Conservation (phyloP, 176 grass and related monocot genomes). For the Avena sativa region DNA sequence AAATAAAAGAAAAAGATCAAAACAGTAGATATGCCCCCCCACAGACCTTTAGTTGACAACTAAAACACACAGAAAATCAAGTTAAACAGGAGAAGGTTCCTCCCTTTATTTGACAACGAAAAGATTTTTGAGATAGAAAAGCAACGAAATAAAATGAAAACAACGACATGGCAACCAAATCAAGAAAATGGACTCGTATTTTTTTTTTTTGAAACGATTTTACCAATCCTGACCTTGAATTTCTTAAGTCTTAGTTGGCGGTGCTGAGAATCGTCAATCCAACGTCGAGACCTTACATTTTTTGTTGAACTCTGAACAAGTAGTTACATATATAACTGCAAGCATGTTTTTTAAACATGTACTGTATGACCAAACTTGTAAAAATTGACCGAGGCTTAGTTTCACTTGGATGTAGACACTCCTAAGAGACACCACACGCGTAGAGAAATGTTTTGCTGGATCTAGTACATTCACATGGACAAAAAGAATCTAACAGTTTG, state of each 20-base stretch:
- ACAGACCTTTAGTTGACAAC: conserved; percentile 31
- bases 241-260: too few species aligned
- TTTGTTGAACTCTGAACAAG: too few species aligned
- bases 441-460: background rate
- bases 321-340: too few species aligned
- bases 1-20: background rate
- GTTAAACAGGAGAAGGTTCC: conserved; percentile 2
- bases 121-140: background rate
- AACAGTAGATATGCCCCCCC: background rate
- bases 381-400: too few species aligned
- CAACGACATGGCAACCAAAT: background rate
- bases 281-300: too few species aligned
- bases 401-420: background rate
- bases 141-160: background rate
- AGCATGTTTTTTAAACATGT: too few species aligned
- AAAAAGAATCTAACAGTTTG: background rate
- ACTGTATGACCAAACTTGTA: too few species aligned
- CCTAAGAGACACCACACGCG: background rate
- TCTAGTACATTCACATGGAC: background rate
- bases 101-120: conserved; percentile 23
- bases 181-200: background rate
- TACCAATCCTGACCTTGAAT: too few species aligned
- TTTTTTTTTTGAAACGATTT: background rate
- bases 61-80: conserved; percentile 22
- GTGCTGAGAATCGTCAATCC: too few species aligned